A percentile compares a stretch with the other conserved stretches of the same genome.
These are phyloP conservation scores for Polygonum maritimum DNA, from an alignment of 148 eudicot genomes.

Conservation along the genomic window DNA sequence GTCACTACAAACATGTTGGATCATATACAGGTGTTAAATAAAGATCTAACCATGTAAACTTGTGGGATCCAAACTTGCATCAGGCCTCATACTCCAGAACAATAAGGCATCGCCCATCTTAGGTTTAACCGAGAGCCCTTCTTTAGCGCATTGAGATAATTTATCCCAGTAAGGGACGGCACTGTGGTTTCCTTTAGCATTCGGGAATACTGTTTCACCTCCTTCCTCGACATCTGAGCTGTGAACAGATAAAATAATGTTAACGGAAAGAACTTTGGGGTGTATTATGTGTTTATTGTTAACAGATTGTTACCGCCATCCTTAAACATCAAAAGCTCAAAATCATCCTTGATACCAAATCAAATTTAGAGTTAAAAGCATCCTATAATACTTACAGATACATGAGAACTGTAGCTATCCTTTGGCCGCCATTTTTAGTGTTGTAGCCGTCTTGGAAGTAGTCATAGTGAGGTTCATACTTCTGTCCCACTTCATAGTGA, in stretches of 20 bases:
- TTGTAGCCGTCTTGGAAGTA: conserved; percentile 69
- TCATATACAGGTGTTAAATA: not conserved
- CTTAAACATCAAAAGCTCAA: not conserved
- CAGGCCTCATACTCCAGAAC: conserved; percentile 98
- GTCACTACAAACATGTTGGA: not conserved
- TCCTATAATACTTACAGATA: conserved; percentile 65
- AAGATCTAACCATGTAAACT: conserved; percentile 76
- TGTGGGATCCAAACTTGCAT: conserved; percentile 75
- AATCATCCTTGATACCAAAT: not conserved
- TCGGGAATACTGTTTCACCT: conserved; percentile 89
- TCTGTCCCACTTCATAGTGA: conserved; percentile 90
- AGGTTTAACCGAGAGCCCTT: conserved; percentile 78
- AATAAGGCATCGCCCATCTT: conserved; percentile 89
- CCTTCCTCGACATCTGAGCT: conserved; percentile 98
- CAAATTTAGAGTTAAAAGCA: not conserved
- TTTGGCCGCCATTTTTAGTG: conserved; percentile 82
- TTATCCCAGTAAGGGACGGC: conserved; percentile 81
- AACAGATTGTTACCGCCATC: not conserved
- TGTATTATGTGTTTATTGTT: not conserved
- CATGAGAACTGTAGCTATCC: conserved; percentile 96
- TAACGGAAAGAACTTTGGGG: not conserved
- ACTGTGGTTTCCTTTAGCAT: conserved; percentile 70
- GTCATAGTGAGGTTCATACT: conserved; percentile 86
- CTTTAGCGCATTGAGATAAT: conserved; percentile 82
- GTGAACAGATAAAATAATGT: conserved; percentile 11